Conservation (phyloP, 148 eudicot genomes). For the Cornus kousa region DNA sequence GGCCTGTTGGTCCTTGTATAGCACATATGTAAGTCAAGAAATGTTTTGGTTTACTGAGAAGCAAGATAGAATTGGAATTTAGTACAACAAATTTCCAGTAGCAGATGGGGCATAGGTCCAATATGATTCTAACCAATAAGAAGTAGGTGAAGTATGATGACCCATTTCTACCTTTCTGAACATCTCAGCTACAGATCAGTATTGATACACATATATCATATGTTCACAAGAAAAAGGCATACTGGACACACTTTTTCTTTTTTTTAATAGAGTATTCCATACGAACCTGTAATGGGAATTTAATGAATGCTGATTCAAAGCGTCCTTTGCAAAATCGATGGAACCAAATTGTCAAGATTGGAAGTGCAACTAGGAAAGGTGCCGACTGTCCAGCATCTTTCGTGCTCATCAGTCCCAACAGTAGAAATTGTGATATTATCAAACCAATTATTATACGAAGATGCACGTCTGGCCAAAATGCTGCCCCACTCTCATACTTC, state of each 20-base stretch:
- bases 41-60: too few relatives aligned
- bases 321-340: slow-evolving; percentile 82
- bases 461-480: slow-evolving; percentile 95
- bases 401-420: slow-evolving; percentile 78
- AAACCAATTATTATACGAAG: slow-evolving; percentile 66
- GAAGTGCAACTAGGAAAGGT: slow-evolving; percentile 67
- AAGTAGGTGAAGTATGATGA: too few relatives aligned
- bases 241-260: too few relatives aligned
- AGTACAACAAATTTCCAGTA: too few relatives aligned
- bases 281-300: slow-evolving; percentile 74
- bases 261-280: background rate
- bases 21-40: too few relatives aligned
- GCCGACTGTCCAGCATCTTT: slow-evolving; percentile 44
- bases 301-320: slow-evolving; percentile 72
- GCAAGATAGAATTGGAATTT: too few relatives aligned
- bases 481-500: slow-evolving; percentile 88
- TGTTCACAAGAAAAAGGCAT: too few relatives aligned
- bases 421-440: slow-evolving; percentile 68
- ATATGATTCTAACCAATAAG: background rate
- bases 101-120: too few relatives aligned
- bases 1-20: too few relatives aligned
- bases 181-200: background rate
- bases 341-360: slow-evolving; percentile 85
- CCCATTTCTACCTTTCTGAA: too few relatives aligned
- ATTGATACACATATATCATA: too few relatives aligned